Conservation (phyloP, 2,329 filamentous ascomycete genomes). For the Rhynchosporium agropyri region DNA sequence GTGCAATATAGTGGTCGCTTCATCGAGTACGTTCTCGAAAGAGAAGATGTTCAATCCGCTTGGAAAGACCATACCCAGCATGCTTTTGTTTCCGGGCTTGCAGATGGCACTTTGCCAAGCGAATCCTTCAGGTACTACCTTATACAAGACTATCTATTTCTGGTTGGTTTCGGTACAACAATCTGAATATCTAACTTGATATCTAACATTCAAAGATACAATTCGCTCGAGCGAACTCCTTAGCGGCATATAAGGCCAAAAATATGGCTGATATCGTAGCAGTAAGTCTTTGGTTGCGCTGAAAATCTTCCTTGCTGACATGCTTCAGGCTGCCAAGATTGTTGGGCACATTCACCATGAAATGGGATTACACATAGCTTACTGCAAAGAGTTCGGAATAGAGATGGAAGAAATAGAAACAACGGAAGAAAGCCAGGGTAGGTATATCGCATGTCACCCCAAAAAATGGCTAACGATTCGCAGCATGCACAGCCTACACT, state of each 20-base stretch:
- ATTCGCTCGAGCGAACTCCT: constrained; percentile 82
- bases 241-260: constrained; percentile 84
- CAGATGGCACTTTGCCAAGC: constrained; percentile 71
- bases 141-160: constrained; percentile 88
- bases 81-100: constrained; percentile 77
- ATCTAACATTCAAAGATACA: constrained; percentile 60
- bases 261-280: constrained; percentile 71
- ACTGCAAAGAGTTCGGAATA: constrained; percentile 81
- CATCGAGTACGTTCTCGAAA: constrained; percentile 77
- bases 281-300: constrained; percentile 49
- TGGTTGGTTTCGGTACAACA: constrained; percentile 55
- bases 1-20: constrained; percentile 65
- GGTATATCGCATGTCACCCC: constrained; percentile 2
- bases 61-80: constrained; percentile 83
- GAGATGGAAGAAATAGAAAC: constrained; percentile 71
- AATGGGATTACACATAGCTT: constrained; percentile 78
- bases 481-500: constrained; percentile 79
- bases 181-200: not conserved
- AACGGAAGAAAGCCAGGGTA: constrained; percentile 75
- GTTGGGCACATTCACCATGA: constrained; percentile 78
- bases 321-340: constrained; percentile 62
- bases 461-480: constrained; percentile 21
- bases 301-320: not conserved
- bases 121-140: constrained; percentile 87
- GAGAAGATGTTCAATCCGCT: constrained; percentile 69